Base-by-base conservation (phyloP, 768 basidiomycete species). In the Termitomyces bulborhizus region DNA sequence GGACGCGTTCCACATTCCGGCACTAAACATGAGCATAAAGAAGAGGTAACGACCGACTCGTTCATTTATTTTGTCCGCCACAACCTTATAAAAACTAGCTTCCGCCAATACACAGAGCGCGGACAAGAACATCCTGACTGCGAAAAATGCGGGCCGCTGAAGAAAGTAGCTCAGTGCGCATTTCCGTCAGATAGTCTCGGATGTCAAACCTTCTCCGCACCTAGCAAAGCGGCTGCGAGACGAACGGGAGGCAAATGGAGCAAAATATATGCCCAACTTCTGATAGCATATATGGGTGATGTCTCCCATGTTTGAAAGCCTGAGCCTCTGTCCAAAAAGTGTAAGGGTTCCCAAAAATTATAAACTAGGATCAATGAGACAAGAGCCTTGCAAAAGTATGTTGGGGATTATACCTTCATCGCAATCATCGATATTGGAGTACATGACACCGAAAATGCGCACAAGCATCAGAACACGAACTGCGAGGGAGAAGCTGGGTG, bases 301-400 rank as follows among this genome's bases (percentile, higher is more conserved):
- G 91, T 83, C 67, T 99, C 97, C 97, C 97, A 99, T 0, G 97
- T 98, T 71, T 98, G 96, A 69, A 99, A 98, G 7, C 90, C 97
- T 57, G 85, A 77, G 26, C 92, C 93, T 54, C 84, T 74, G 56
- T 86, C 82, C 54, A 97, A 76, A 66, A 94, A 95, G 72, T 99
- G 97, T 15, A 99, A 73, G 18, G 97, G 97, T 66, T 98, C 97
- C 93, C 93, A 98, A 70, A 97, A 99, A 72, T 99, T 99, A 80
- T 86, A 99, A 12, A 97, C 97, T 99, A 51, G 31, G 21, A 49
- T 49, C 26, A 27, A 58, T 51, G 13, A 52, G 49, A 44, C 21
- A 40, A 8, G n/a, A 27, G 16, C n/a, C 12, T 8, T 16, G 18
- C 37, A 29, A 7, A 6, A 45, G 9, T 3, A 27, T 29, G 32